A percentile compares a stretch with the other conserved stretches of the same genome.
Evolutionary conservation across 805 yeast species (phyloP).

Genomic region (Starmerella geochares): DNA sequence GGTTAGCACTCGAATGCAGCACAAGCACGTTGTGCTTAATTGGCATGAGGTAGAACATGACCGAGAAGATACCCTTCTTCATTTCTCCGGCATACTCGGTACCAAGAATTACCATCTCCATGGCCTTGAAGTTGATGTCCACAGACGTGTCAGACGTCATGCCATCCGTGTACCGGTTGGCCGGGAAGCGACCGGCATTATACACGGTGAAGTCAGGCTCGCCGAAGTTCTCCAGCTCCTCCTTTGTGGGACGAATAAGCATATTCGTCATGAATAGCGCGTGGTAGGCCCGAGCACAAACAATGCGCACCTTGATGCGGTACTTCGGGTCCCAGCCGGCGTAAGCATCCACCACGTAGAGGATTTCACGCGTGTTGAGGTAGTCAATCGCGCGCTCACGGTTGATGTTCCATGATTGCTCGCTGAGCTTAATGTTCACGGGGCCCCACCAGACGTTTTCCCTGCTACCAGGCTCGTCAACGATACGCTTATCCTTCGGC

Average conservation of each 20-base stretch:
- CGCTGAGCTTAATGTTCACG: slow-evolving; percentile 88
- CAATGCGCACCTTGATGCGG: slow-evolving; percentile 89
- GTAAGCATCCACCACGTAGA: slow-evolving; percentile 89
- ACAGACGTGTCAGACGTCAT: slow-evolving; percentile 95
- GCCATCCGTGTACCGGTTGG: slow-evolving; percentile 89
- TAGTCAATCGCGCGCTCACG: slow-evolving; percentile 95
- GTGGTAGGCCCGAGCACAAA: slow-evolving; percentile 97
- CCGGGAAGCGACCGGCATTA: slow-evolving; percentile 99
- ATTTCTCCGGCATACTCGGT: slow-evolving; percentile 99
- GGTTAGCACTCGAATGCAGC: slow-evolving; percentile 89
- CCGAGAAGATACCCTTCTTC: slow-evolving; percentile 98
- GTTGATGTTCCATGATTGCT: slow-evolving; percentile 88
- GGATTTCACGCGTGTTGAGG: slow-evolving; percentile 86
- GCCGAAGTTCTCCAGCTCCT: slow-evolving; percentile 81
- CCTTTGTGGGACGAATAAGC: slow-evolving; percentile 89
- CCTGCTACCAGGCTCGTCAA: slow-evolving; percentile 79
- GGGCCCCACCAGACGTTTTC: slow-evolving; percentile 99
- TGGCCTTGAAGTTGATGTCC: slow-evolving; percentile 89
- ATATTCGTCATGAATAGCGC: slow-evolving; percentile 96
- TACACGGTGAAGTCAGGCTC: slow-evolving; percentile 97
- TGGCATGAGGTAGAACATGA: slow-evolving; percentile 98
- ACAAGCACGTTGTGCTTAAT: slow-evolving; percentile 83
- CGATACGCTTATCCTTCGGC: slow-evolving; percentile 96
- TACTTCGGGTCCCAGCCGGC: slow-evolving; percentile 99
- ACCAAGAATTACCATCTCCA: slow-evolving; percentile 98